Percentiles rank a stretch among this genome's conserved stretches.
Conservation (phyloP, 352 stramenopile species). For the Globisporangium okanoganense region DNA sequence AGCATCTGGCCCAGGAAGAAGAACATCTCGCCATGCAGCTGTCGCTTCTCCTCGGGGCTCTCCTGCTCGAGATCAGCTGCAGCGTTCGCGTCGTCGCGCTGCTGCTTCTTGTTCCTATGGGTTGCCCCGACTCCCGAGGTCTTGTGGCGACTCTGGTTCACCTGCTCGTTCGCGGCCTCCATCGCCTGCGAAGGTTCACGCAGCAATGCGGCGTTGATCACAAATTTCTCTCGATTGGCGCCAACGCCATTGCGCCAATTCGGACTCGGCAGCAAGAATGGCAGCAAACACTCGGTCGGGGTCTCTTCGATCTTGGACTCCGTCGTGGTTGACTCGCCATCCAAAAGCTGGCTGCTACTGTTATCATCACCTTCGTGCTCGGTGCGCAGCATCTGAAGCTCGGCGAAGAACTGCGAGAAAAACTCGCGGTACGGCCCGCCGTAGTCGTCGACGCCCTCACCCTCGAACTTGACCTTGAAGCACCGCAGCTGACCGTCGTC, state of each 20-base stretch:
- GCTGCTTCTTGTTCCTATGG: neutral
- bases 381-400: slow-evolving; percentile 44
- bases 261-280: slow-evolving; percentile 82
- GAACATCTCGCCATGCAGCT: slow-evolving; percentile 82
- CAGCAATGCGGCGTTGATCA: slow-evolving; percentile 58
- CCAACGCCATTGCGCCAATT: slow-evolving; percentile 85
- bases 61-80: slow-evolving; percentile 16
- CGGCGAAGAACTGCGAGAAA: slow-evolving; percentile 84
- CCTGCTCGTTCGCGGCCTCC: neutral
- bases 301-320: slow-evolving; percentile 14
- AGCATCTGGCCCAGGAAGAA: slow-evolving; percentile 90
- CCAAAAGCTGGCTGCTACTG: neutral
- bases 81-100: neutral
- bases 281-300: slow-evolving; percentile 53
- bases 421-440: slow-evolving; percentile 93
- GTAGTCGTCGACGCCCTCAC: slow-evolving; percentile 93
- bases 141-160: neutral
- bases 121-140: neutral
- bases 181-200: neutral
- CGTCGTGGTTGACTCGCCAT: neutral
- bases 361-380: slow-evolving; percentile 9
- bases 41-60: slow-evolving; percentile 40
- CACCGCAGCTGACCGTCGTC: slow-evolving; percentile 87
- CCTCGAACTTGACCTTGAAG: slow-evolving; percentile 95
- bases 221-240: slow-evolving; percentile 79